Percentiles rank a stretch among this genome's conserved stretches.
Conservation (phyloP, 176 grass and related monocot species). For the Triticum turgidum region DNA sequence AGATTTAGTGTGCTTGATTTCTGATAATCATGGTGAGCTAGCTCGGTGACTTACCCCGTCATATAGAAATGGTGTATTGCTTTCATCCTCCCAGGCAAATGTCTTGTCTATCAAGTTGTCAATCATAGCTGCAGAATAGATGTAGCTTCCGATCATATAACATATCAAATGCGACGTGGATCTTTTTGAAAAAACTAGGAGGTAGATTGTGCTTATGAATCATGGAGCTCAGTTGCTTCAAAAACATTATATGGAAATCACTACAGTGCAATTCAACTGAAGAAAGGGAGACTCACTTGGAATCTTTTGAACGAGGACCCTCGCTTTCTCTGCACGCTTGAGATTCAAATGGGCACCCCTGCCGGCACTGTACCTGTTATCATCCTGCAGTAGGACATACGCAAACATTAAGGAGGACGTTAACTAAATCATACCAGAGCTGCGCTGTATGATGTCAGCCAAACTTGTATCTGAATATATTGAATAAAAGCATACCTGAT, state of each 20-base stretch:
- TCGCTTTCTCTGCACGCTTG: slow-evolving; percentile 93
- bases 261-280: slow-evolving; percentile 8
- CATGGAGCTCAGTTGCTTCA: neutral
- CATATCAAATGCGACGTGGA: neutral
- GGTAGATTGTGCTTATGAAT: neutral
- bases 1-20: neutral
- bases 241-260: slow-evolving; percentile 11
- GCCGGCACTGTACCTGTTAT: slow-evolving; percentile 79
- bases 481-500: slow-evolving; percentile 50
- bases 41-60: slow-evolving; percentile 66
- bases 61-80: slow-evolving; percentile 73
- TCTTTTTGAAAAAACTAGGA: neutral
- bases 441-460: slow-evolving; percentile 2
- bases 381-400: slow-evolving; percentile 50
- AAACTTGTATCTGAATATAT: slow-evolving; percentile 12
- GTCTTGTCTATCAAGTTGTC: slow-evolving; percentile 85
- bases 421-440: neutral
- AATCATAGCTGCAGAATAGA: slow-evolving; percentile 60
- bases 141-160: slow-evolving; percentile 12
- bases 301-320: slow-evolving; percentile 79
- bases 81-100: slow-evolving; percentile 84
- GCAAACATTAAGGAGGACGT: slow-evolving; percentile 24
- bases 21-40: neutral
- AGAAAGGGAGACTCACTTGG: slow-evolving; percentile 59
- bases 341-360: slow-evolving; percentile 89